Percentiles rank a stretch among this genome's conserved stretches.
phyloP scores from a whole-genome alignment of 306 rosid genomes.

The Vigna mungo region DNA sequence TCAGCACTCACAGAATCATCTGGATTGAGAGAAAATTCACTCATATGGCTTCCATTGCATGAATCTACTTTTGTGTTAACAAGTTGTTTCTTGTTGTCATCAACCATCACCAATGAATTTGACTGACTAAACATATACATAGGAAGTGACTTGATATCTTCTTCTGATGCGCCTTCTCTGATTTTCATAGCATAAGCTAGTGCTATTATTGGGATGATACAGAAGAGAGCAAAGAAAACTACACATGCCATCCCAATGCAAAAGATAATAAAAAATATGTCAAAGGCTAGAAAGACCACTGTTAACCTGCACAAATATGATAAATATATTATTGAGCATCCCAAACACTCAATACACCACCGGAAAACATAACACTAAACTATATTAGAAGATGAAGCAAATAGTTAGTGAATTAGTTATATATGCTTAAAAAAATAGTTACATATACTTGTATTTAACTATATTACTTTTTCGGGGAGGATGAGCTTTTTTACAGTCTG shows the following conservation, averaged over 20 bases:
- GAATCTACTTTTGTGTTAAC: constrained; percentile 43
- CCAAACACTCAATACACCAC: constrained; percentile 7
- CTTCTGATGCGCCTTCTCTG: constrained; percentile 87
- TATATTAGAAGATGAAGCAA: constrained; percentile 37
- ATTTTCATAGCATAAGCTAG: constrained; percentile 74
- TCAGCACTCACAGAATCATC: constrained; percentile 83
- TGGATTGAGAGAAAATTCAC: constrained; percentile 66
- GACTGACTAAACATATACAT: constrained; percentile 71
- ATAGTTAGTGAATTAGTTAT: not conserved
- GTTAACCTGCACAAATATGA: constrained; percentile 74
- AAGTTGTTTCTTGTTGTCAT: constrained; percentile 50
- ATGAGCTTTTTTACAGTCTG: constrained; percentile 15
- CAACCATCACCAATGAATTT: constrained; percentile 49
- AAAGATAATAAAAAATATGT: constrained; percentile 78
- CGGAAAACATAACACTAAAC: not conserved
- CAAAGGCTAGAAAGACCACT: constrained; percentile 85
- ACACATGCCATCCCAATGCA: constrained; percentile 80
- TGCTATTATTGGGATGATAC: constrained; percentile 73
- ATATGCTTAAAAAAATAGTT: too few relatives aligned
- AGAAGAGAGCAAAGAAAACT: constrained; percentile 75
- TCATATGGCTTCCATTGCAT: constrained; percentile 48
- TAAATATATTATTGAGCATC: constrained; percentile 26
- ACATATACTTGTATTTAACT: not conserved
- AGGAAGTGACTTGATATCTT: constrained; percentile 76
- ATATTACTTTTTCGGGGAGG: not conserved